Evolutionary conservation across 1,139 yeast species (phyloP).

Genomic region (Yamadazyma sp.): DNA sequence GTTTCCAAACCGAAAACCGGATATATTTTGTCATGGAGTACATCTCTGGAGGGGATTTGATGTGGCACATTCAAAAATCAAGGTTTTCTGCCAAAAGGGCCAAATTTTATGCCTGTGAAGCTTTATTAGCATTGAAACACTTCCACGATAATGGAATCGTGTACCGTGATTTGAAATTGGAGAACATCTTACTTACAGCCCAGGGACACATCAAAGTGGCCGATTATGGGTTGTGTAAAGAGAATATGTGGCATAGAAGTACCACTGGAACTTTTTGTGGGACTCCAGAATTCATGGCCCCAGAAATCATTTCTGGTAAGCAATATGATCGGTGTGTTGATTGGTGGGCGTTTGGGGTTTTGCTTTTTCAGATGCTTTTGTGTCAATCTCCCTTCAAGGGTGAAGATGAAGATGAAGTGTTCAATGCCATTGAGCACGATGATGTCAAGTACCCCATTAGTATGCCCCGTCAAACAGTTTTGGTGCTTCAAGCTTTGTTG

Average conservation of each 20-base stretch:
- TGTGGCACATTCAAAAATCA: slow-evolving; percentile 98
- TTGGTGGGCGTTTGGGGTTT: slow-evolving; percentile 99
- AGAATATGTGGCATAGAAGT: slow-evolving; percentile 87
- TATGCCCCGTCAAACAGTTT: slow-evolving; percentile 96
- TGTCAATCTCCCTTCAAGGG: slow-evolving; percentile 98
- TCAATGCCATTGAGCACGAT: slow-evolving; percentile 95
- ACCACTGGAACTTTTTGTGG: slow-evolving; percentile 98
- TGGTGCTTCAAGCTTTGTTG: slow-evolving; percentile 83
- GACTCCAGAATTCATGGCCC: slow-evolving; percentile 99
- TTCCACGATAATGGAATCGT: slow-evolving; percentile 96
- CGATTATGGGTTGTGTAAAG: slow-evolving; percentile 96
- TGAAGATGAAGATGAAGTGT: slow-evolving; percentile 96
- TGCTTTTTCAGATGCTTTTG: slow-evolving; percentile 90
- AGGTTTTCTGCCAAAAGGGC: slow-evolving; percentile 89
- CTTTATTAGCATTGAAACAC: slow-evolving; percentile 82
- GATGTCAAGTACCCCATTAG: slow-evolving; percentile 97
- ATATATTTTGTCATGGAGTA: slow-evolving; percentile 98
- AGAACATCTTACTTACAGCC: slow-evolving; percentile 82
- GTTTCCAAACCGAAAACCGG: slow-evolving; percentile 97
- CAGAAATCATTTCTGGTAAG: slow-evolving; percentile 91
- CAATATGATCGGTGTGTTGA: slow-evolving; percentile 92
- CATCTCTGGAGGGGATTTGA: slow-evolving; percentile 95
- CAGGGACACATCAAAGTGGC: slow-evolving; percentile 97
- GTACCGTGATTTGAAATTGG: slow-evolving; percentile 94
- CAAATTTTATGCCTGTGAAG: slow-evolving; percentile 96